phyloP scores from a whole-genome alignment of 768 basidiomycete species.

The Rhodosporidiobolus sp. region DNA sequence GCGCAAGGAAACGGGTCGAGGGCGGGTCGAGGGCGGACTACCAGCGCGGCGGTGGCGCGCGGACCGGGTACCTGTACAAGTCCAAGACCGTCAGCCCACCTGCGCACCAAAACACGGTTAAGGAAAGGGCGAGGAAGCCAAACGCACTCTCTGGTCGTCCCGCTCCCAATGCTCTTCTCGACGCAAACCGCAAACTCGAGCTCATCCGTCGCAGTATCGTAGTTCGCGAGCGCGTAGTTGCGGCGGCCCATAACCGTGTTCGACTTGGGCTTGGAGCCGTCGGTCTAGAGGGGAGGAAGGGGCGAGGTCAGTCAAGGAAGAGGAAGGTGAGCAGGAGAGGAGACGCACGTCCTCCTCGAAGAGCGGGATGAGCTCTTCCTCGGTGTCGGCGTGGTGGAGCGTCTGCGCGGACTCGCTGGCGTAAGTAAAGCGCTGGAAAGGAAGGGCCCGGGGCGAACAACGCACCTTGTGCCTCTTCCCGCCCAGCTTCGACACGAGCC shows the following conservation, averaged over 20 bases:
- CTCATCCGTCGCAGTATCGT: conserved; percentile 59
- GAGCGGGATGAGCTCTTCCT: conserved; percentile 72
- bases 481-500: conserved; percentile 72
- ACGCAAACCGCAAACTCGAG: conserved; percentile 79
- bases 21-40: background rate
- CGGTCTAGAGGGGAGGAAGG: conserved; percentile 62
- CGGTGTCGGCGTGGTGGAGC: conserved; percentile 74
- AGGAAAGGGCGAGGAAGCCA: too few relatives aligned
- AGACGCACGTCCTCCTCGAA: conserved; percentile 24
- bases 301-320: conserved; percentile 8
- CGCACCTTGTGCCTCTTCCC: conserved; percentile 64
- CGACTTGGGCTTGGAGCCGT: conserved; percentile 70
- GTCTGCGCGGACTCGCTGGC: conserved; percentile 50
- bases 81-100: background rate
- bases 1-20: too few relatives aligned
- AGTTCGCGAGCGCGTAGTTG: conserved; percentile 69
- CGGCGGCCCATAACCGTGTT: conserved; percentile 81
- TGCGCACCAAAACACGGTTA: too few relatives aligned
- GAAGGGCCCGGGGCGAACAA: too few relatives aligned
- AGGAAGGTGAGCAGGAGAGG: background rate
- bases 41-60: conserved; percentile 27
- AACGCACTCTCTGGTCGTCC: conserved; percentile 60
- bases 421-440: background rate
- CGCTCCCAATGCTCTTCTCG: conserved; percentile 76
- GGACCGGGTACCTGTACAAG: conserved; percentile 9